phyloP scores from a whole-genome alignment of 176 grass and related monocot species.

The Oryza coarctata region DNA sequence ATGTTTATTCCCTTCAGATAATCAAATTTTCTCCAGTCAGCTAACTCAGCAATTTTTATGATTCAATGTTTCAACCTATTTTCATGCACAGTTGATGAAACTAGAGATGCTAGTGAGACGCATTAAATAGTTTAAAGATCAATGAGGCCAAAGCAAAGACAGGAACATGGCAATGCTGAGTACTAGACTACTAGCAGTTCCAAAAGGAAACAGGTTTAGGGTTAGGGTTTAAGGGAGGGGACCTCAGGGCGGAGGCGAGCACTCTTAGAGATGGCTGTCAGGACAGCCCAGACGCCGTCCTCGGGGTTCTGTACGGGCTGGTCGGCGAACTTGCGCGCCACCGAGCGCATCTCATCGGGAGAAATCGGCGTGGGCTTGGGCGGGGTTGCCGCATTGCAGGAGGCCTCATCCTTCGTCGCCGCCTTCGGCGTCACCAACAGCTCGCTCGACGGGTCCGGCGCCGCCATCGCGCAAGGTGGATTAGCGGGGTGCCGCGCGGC shows the following conservation, averaged over 20 bases:
- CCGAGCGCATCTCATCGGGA: conserved; percentile 58
- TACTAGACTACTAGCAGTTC: not conserved
- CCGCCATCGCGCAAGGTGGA: conserved; percentile 22
- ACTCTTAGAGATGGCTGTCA: conserved; percentile 79
- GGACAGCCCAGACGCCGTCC: conserved; percentile 72
- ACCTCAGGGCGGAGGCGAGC: conserved; percentile 79
- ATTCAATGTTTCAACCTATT: not conserved
- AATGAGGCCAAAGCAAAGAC: not conserved
- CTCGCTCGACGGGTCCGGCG: conserved; percentile 19
- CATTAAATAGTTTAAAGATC: not conserved
- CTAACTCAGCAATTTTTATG: not conserved
- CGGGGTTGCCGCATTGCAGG: conserved; percentile 12
- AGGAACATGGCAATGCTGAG: not conserved
- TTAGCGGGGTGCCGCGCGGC: not conserved
- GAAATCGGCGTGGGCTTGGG: conserved; percentile 30
- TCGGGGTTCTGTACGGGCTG: conserved; percentile 70
- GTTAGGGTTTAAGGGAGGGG: conserved; percentile 45
- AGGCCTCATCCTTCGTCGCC: conserved; percentile 40
- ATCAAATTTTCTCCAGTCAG: conserved; percentile 30
- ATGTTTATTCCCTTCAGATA: conserved; percentile 72
- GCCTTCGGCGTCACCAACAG: conserved; percentile 26
- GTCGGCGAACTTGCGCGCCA: conserved; percentile 74
- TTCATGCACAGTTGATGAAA: not conserved
- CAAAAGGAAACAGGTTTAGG: not conserved
- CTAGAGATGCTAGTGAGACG: too few species aligned